Base-by-base conservation (phyloP, 257 asterid species). In the Capsicum chinense region DNA sequence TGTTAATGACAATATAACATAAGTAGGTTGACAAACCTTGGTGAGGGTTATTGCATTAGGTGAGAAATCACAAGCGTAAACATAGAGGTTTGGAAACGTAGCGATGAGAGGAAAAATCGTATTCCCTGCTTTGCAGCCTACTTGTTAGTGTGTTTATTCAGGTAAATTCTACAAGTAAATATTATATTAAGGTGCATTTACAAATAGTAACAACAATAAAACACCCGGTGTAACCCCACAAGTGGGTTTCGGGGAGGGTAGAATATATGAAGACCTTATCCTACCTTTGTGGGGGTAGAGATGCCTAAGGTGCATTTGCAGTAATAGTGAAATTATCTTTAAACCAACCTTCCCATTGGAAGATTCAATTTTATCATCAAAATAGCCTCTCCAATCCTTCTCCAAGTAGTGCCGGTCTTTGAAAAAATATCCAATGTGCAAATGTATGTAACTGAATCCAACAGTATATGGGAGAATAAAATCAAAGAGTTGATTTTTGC, bases 81-180 rank as follows among this genome's bases (percentile, higher is more conserved):
- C 89, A 62, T 89, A 89, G 60, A 95, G 90, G 15, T 89, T 85
- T 1, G 97, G 98, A 86, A 88, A 92, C 47, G 93, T 89, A 79
- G 90, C 90, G 80, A 90, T 78, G 56, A 93, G 97, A 82, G 98
- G 98, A 64, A 91, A 92, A 62, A 93, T 83, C 37, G 97, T 88
- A 88, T 91, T 95, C 85, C 98, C 98, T 84, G 93, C 91, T 88
- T 97, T 97, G 89, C 94, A 93, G 66, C 97, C 98, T 82, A 93
- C 90, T 97, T 93, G 88, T 39, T 66, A 87, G 66, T 83, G 62
- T 54, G 7, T 59, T 42, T 81, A 48, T 64, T 78, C 14, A 52
- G 64, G 26, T 26, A 16, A 26, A 33, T 15, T 78, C 60, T 50
- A 21, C 82, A 26, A 12, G 14, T 8, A 54, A 2, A 48, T 78